Base-by-base conservation (phyloP, 805 yeast genomes). In the Kodamaea fukazawae region DNA sequence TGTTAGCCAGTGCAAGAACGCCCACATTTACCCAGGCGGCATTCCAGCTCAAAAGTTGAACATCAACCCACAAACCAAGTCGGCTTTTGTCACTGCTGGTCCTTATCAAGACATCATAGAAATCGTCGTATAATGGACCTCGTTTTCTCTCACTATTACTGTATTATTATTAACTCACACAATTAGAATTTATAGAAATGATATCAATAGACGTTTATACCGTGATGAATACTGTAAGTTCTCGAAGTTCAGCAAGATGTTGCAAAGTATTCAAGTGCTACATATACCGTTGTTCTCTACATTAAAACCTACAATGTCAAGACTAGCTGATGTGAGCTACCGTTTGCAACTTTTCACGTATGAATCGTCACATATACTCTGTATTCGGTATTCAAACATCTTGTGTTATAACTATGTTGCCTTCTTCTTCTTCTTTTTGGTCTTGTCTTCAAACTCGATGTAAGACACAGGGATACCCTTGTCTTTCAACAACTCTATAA, bases 1-100 rank as follows among this genome's bases (percentile, higher is more conserved):
- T 51, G 69, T 84, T 13, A 75, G 86, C 8, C 91, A 84, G 58
- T 85, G 93, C 60, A 77, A 81, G 38, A 79, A 83, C 49, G 84
- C 80, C 1, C 80, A 81, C 54, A 63, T 69, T 29, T 81, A 78
- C 51, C 81, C 81, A 13, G 84, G 83, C 10, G 66, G 73, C n/a
- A 63, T 71, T 7, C 76, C 76, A 1, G 86, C 83, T 2, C 78
- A 76, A 34, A 68, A 68, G 30, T 73, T 81, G 45, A 58, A 68
- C 23, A 67, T 74, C 30, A 69, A 70, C 32, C 71, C 76, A 3
- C 72, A 75, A 14, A 73, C 82, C 0, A 72, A 73, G 50, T 70
- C 76, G 18, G 83, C 83, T 1, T 79, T 73, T 55, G 75, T 81
- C 28, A 78, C 76, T 4, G 76, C 76, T 2, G 73, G 73, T 22